Conservation (phyloP, 2,329 filamentous ascomycete genomes). For the Scedosporium apiospermum region DNA sequence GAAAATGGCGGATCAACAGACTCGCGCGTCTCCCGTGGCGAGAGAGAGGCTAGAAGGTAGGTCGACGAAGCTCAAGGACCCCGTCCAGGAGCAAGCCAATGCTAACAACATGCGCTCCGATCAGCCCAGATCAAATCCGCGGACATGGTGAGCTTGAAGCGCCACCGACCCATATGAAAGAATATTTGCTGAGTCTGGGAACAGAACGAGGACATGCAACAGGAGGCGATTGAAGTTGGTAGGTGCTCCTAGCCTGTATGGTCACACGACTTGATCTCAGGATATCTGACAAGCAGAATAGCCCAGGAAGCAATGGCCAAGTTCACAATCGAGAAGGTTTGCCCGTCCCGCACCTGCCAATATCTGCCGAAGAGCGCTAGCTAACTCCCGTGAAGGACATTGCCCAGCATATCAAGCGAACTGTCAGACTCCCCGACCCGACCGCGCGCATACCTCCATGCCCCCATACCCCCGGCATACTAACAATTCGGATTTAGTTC, state of each 20-base stretch:
- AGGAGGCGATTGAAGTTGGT: slow-evolving; percentile 94
- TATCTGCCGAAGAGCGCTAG: not conserved
- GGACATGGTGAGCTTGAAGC: slow-evolving; percentile 68
- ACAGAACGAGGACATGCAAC: slow-evolving; percentile 94
- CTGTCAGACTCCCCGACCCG: slow-evolving; percentile 42
- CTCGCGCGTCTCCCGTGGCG: slow-evolving; percentile 36
- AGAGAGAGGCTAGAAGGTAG: slow-evolving; percentile 71
- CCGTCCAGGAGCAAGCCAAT: slow-evolving; percentile 3
- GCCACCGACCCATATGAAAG: slow-evolving; percentile 4
- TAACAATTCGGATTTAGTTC: slow-evolving; percentile 52
- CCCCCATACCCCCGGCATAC: slow-evolving; percentile 4
- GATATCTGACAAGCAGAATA: slow-evolving; percentile 18
- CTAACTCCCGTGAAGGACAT: slow-evolving; percentile 57
- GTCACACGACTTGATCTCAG: not conserved
- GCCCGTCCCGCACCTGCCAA: too few species aligned
- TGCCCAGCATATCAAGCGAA: slow-evolving; percentile 90
- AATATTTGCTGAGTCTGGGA: slow-evolving; percentile 1
- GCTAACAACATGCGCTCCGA: not conserved
- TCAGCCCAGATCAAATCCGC: slow-evolving; percentile 94
- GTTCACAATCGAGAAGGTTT: slow-evolving; percentile 53
- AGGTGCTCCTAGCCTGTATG: slow-evolving; percentile 31
- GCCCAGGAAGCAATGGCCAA: slow-evolving; percentile 56
- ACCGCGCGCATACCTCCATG: slow-evolving; percentile 7
- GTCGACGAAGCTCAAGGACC: slow-evolving; percentile 9
- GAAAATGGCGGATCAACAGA: slow-evolving; percentile 27